These are phyloP conservation scores for Xylaria flabelliformis DNA, from an alignment of 495 filamentous ascomycete species.

Conservation along the genomic window DNA sequence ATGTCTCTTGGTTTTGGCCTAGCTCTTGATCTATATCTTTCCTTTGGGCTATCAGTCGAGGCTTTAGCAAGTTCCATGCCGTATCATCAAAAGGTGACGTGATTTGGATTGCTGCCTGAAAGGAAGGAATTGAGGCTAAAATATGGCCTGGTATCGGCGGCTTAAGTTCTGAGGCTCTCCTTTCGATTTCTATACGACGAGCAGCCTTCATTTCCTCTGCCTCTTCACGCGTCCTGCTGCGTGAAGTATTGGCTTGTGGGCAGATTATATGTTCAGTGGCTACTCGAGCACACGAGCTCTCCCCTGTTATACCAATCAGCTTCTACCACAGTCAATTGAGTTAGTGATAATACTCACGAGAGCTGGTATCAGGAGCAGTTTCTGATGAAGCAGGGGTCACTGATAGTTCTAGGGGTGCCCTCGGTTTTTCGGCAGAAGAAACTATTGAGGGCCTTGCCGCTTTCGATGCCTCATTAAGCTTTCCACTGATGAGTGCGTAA, in stretches of 20 bases:
- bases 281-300: not conserved
- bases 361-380: not conserved
- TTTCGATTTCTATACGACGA: constrained; percentile 70
- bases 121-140: constrained; percentile 70
- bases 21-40: constrained; percentile 63
- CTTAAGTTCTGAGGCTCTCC: constrained; percentile 63
- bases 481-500: too few species aligned
- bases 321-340: not conserved
- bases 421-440: not conserved
- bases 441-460: not conserved
- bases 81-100: constrained; percentile 65
- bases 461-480: not conserved
- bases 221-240: constrained; percentile 52
- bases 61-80: constrained; percentile 69
- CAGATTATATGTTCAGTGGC: not conserved
- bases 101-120: constrained; percentile 72
- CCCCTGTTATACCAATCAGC: not conserved
- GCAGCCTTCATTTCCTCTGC: constrained; percentile 62
- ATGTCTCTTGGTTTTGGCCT: constrained; percentile 51
- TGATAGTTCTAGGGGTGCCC: not conserved
- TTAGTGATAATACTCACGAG: not conserved
- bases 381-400: not conserved
- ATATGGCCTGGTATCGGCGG: constrained; percentile 66
- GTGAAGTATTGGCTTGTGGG: constrained; percentile 23
- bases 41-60: constrained; percentile 68